Conservation (phyloP, 768 basidiomycete genomes). For the Pleurotus platypus region DNA sequence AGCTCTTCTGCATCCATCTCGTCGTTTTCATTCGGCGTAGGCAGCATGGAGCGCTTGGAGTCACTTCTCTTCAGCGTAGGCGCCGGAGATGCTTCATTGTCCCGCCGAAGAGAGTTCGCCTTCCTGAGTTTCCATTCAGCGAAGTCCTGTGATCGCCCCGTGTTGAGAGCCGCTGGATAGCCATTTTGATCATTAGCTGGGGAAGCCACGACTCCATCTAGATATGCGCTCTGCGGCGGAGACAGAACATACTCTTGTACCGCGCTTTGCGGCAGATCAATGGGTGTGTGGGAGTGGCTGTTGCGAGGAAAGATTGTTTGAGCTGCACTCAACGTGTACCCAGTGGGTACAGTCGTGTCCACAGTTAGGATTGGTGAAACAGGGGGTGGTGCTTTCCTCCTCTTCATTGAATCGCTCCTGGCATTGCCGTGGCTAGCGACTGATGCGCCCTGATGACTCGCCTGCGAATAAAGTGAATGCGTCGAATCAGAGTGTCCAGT, state of each 20-base stretch:
- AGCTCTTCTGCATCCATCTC: conserved; percentile 1
- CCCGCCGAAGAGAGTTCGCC: background rate
- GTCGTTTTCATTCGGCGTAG: background rate
- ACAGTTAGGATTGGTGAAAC: background rate
- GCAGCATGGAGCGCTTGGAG: conserved; percentile 1
- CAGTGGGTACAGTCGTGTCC: background rate
- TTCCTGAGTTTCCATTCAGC: background rate
- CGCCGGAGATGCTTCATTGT: background rate
- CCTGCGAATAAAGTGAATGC: background rate
- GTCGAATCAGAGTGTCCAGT: conserved; percentile 4
- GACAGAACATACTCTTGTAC: background rate
- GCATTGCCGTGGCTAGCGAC: background rate
- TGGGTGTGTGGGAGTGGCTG: background rate
- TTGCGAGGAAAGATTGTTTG: background rate
- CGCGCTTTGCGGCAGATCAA: conserved; percentile 1
- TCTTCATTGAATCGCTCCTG: background rate
- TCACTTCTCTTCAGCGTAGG: background rate
- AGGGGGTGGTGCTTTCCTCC: background rate
- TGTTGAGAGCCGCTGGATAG: conserved; percentile 7
- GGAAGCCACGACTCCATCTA: too few species aligned
- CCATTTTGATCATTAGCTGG: background rate
- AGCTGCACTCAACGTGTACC: too few species aligned
- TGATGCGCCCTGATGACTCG: background rate
- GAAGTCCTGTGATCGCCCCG: conserved; percentile 1
- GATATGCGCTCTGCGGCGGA: too few species aligned